Evolutionary conservation across 2,329 filamentous ascomycete genomes (phyloP).

Genomic region (Aureobasidium sp.): DNA sequence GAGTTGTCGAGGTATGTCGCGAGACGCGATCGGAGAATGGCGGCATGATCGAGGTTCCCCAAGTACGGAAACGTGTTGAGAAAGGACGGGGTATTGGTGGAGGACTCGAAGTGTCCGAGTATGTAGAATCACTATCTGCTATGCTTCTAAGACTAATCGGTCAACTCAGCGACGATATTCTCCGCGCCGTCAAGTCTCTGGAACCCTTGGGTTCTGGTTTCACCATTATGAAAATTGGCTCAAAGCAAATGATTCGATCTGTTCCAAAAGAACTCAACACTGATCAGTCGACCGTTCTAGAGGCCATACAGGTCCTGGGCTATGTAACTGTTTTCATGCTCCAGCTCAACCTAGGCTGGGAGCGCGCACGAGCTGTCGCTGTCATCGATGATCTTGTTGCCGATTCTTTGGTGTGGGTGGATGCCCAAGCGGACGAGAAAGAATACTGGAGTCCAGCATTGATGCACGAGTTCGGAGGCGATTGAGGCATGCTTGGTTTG

Average conservation of each 20-base stretch:
- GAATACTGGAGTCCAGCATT: conserved; percentile 90
- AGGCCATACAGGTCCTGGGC: conserved; percentile 82
- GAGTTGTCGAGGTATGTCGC: conserved; percentile 86
- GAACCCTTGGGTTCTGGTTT: conserved; percentile 84
- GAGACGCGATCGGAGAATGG: conserved; percentile 85
- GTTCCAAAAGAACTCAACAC: conserved; percentile 92
- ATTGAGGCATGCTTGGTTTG: background rate
- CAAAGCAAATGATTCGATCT: conserved; percentile 79
- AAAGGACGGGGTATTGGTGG: conserved; percentile 70
- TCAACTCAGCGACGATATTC: conserved; percentile 66
- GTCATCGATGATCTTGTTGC: conserved; percentile 84
- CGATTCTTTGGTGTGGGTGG: conserved; percentile 90
- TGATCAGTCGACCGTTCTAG: conserved; percentile 86
- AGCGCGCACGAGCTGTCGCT: conserved; percentile 74
- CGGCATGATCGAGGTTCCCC: conserved; percentile 75
- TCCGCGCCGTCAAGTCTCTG: conserved; percentile 79
- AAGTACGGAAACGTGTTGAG: conserved; percentile 70
- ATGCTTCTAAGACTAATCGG: background rate
- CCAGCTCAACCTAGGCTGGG: conserved; percentile 78
- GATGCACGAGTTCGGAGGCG: conserved; percentile 40
- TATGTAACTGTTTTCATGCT: conserved; percentile 89
- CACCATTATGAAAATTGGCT: conserved; percentile 74
- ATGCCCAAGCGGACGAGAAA: conserved; percentile 74
- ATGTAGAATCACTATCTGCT: conserved; percentile 27
- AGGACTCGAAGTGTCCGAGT: conserved; percentile 72